Percentiles rank a stretch among this genome's conserved stretches.
Evolutionary conservation across 345 rosid species (phyloP).

Genomic region (Ceriops tagal): DNA sequence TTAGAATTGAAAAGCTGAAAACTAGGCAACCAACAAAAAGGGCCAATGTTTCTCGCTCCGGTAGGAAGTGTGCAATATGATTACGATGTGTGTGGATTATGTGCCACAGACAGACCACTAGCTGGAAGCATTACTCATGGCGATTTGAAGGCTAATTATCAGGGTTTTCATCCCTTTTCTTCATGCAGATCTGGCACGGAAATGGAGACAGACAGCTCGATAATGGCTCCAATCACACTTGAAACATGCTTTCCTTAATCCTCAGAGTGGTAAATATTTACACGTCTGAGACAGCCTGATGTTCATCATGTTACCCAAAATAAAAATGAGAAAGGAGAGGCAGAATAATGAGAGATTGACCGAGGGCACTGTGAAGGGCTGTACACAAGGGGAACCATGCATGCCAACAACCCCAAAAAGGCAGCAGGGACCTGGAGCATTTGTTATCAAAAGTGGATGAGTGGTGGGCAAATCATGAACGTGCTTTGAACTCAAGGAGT

Average conservation of each 20-base stretch:
- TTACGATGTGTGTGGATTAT: conserved; percentile 11
- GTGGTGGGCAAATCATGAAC: conserved; percentile 39
- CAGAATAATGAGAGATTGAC: conserved; percentile 1
- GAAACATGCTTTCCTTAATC: no score
- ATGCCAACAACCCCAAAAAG: background rate
- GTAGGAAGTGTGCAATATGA: conserved; percentile 12
- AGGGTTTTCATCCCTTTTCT: background rate
- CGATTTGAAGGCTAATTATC: background rate
- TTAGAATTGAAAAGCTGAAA: background rate
- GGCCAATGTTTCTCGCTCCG: background rate
- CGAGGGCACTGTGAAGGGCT: background rate
- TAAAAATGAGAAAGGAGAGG: background rate
- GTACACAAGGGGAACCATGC: no score
- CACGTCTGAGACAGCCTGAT: no score
- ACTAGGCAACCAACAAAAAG: background rate
- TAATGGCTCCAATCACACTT: conserved; percentile 5
- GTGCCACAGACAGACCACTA: conserved; percentile 20
- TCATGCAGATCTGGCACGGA: background rate
- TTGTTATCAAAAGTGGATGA: conserved; percentile 34
- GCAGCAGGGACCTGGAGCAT: conserved; percentile 8
- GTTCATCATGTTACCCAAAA: background rate
- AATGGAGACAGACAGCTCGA: conserved; percentile 7
- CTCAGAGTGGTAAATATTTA: no score
- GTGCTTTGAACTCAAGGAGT: conserved; percentile 13
- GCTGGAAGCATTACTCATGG: background rate